These are phyloP conservation scores for Pseudogymnoascus sp. DNA, from an alignment of 2,329 filamentous ascomycete genomes.

Conservation along the genomic window DNA sequence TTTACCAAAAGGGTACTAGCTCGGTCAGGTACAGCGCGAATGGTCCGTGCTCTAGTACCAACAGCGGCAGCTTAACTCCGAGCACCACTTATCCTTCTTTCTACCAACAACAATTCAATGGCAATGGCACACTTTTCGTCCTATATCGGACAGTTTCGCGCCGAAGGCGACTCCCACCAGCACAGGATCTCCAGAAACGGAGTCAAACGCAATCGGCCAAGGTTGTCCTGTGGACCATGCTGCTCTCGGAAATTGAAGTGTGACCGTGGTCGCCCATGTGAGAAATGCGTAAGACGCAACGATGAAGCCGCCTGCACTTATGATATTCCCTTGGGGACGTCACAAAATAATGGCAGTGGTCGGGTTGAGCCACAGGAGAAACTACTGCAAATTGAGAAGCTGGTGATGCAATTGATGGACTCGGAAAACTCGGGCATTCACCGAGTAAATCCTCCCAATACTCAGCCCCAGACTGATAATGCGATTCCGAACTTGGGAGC, in stretches of 20 bases:
- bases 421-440: background rate
- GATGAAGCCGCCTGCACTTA: constrained; percentile 16
- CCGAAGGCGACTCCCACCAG: background rate
- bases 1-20: background rate
- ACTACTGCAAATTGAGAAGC: constrained; percentile 13
- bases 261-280: constrained; percentile 17
- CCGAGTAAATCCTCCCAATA: constrained; percentile 14
- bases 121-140: constrained; percentile 7
- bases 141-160: constrained; percentile 13
- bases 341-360: background rate
- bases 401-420: constrained; percentile 15
- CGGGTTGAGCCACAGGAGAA: constrained; percentile 12
- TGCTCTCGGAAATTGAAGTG: constrained; percentile 17
- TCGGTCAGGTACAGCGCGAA: background rate
- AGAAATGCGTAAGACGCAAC: constrained; percentile 15
- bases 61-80: background rate
- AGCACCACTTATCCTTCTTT: background rate
- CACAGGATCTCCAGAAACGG: constrained; percentile 1
- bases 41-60: background rate
- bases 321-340: background rate
- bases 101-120: background rate
- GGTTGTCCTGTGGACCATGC: constrained; percentile 15
- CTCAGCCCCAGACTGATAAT: background rate
- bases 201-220: constrained; percentile 11
- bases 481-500: background rate